These are phyloP conservation scores for Dioscorea dumetorum DNA, from an alignment of 106 monocot species.

Conservation along the genomic window DNA sequence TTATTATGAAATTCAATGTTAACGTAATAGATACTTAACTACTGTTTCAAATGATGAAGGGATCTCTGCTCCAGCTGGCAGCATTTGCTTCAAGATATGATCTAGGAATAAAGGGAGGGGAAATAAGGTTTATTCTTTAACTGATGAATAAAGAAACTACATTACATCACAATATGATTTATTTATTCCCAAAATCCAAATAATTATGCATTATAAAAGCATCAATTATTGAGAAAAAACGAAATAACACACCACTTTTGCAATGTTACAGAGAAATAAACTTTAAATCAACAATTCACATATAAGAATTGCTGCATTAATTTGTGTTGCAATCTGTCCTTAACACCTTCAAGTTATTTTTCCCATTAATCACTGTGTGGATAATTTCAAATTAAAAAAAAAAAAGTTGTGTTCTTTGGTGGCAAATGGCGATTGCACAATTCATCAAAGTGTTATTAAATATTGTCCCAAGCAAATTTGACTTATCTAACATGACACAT, in stretches of 20 bases:
- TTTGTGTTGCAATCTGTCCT: too few relatives aligned
- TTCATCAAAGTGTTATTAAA: too few relatives aligned
- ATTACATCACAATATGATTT: not conserved
- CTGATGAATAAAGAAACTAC: not conserved
- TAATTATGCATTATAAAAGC: not conserved
- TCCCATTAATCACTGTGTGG: too few relatives aligned
- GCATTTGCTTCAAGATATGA: conserved; percentile 85
- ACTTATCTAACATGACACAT: too few relatives aligned
- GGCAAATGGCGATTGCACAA: too few relatives aligned
- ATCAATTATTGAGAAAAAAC: not conserved
- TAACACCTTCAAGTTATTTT: too few relatives aligned
- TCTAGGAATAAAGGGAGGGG: conserved; percentile 32
- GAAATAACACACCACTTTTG: not conserved
- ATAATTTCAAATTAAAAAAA: too few relatives aligned
- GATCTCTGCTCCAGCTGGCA: conserved; percentile 73
- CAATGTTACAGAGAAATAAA: not conserved
- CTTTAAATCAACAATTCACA: not conserved
- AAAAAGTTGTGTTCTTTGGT: too few relatives aligned
- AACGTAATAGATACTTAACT: conserved; percentile 56
- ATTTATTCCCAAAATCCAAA: not conserved
- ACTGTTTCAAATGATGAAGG: conserved; percentile 99
- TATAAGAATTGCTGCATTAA: not conserved
- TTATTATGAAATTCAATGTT: not conserved
- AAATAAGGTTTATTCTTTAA: conserved; percentile 1
- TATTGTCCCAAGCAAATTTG: too few relatives aligned